Percentiles rank a stretch among this genome's conserved stretches.
Conservation (phyloP, 129 eudicot genomes). For the Lactuca saligna region DNA sequence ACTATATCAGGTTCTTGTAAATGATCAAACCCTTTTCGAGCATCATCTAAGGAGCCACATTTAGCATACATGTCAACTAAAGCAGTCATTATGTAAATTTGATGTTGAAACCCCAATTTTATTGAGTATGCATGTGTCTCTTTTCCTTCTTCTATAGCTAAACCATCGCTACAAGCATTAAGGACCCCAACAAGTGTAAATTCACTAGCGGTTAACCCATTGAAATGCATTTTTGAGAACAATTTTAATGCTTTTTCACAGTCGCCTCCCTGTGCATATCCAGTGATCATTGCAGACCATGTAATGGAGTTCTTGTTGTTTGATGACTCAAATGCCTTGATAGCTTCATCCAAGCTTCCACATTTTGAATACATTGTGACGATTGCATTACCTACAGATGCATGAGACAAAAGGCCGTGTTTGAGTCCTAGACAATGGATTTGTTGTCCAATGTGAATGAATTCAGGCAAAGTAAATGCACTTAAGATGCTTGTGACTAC, state of each 20-base stretch:
- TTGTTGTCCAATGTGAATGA: constrained; percentile 48
- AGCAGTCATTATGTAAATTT: constrained; percentile 74
- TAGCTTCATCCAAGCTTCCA: constrained; percentile 61
- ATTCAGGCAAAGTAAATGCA: constrained; percentile 50
- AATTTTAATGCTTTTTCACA: constrained; percentile 55
- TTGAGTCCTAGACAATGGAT: constrained; percentile 70
- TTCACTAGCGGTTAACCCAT: constrained; percentile 65
- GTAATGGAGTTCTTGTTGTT: constrained; percentile 60
- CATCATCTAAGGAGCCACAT: constrained; percentile 68
- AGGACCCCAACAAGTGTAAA: constrained; percentile 91
- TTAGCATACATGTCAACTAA: constrained; percentile 93
- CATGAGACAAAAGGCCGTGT: constrained; percentile 44
- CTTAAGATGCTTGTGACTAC: constrained; percentile 73
- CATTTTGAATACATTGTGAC: constrained; percentile 90
- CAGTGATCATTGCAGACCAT: constrained; percentile 96
- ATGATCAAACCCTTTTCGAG: constrained; percentile 73
- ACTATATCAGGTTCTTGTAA: constrained; percentile 70
- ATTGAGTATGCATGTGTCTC: constrained; percentile 69
- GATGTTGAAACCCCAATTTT: constrained; percentile 67
- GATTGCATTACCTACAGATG: constrained; percentile 69
- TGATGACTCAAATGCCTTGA: constrained; percentile 49
- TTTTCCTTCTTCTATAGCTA: constrained; percentile 49
- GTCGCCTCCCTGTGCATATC: constrained; percentile 82
- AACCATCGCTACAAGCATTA: constrained; percentile 74
- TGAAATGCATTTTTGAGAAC: constrained; percentile 72